These are phyloP conservation scores for Colletotrichum noveboracense DNA, from an alignment of 2,329 filamentous ascomycete species.

Conservation along the genomic window DNA sequence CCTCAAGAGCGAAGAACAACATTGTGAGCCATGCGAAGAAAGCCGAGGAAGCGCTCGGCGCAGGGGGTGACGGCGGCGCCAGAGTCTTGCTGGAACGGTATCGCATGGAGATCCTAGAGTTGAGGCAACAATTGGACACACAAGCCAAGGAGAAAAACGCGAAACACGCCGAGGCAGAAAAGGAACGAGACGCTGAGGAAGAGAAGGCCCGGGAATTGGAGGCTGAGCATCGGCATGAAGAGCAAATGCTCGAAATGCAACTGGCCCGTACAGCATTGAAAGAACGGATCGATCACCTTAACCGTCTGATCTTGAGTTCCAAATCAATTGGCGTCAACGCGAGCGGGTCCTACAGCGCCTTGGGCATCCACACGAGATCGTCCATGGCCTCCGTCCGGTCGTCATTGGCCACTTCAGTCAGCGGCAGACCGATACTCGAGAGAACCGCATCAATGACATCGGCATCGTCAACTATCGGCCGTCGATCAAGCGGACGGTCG, in stretches of 20 bases:
- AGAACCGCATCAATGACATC: constrained; percentile 73
- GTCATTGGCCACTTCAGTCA: constrained; percentile 70
- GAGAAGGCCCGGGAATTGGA: constrained; percentile 79
- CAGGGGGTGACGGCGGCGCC: constrained; percentile 83
- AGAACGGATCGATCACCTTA: constrained; percentile 96
- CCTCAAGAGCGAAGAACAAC: constrained; percentile 94
- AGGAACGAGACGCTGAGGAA: constrained; percentile 68
- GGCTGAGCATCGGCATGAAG: constrained; percentile 85
- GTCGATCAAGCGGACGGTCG: constrained; percentile 55
- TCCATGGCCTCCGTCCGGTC: constrained; percentile 66
- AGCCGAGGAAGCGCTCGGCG: constrained; percentile 85
- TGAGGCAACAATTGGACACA: constrained; percentile 81
- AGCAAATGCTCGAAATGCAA: constrained; percentile 99
- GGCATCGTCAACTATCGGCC: constrained; percentile 62
- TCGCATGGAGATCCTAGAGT: constrained; percentile 86
- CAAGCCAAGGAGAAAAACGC: constrained; percentile 74
- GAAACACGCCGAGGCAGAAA: constrained; percentile 68
- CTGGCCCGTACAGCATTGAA: constrained; percentile 93
- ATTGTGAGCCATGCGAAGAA: constrained; percentile 97
- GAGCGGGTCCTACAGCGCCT: constrained; percentile 72
- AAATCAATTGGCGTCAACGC: constrained; percentile 94
- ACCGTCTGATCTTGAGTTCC: constrained; percentile 91
- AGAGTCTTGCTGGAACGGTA: constrained; percentile 91
- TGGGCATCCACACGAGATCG: constrained; percentile 58
- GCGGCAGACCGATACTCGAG: constrained; percentile 58